A percentile compares a stretch with the other conserved stretches of the same genome.
Conservation (phyloP, 2,329 filamentous ascomycete genomes). For the Fusarium proliferatum region DNA sequence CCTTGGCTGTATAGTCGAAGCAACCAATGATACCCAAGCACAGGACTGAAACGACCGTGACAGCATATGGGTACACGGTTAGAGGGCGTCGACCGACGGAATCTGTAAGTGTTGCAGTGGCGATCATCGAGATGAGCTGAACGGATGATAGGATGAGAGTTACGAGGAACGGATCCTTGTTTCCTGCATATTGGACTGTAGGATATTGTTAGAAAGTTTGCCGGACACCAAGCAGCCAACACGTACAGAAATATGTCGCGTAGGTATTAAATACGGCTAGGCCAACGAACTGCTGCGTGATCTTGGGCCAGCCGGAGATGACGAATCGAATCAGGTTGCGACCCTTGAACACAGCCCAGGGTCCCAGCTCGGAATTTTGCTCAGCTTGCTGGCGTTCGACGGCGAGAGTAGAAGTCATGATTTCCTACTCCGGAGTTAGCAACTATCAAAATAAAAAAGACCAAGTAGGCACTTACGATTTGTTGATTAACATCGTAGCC, state of each 20-base stretch:
- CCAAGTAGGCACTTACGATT: background rate
- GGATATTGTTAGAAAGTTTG: accelerated
- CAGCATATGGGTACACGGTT: background rate
- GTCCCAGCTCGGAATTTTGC: background rate
- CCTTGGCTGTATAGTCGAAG: background rate
- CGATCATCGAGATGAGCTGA: background rate
- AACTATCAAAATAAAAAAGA: accelerated
- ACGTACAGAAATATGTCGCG: background rate
- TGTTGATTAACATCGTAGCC: background rate
- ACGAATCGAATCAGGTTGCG: background rate
- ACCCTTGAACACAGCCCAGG: background rate
- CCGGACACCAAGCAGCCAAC: accelerated
- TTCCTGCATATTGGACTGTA: background rate
- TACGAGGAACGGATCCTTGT: background rate
- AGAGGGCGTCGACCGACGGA: background rate
- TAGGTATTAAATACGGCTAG: background rate
- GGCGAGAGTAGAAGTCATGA: background rate
- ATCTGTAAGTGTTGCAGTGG: background rate
- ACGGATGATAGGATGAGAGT: background rate
- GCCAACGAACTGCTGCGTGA: background rate
- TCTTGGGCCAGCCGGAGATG: background rate
- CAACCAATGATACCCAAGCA: background rate
- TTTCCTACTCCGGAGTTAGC: accelerated
- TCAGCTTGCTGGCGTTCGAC: background rate
- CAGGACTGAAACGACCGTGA: background rate